phyloP scores from a whole-genome alignment of 192 early-diverging fungal species.

The Coemansia sp. region DNA sequence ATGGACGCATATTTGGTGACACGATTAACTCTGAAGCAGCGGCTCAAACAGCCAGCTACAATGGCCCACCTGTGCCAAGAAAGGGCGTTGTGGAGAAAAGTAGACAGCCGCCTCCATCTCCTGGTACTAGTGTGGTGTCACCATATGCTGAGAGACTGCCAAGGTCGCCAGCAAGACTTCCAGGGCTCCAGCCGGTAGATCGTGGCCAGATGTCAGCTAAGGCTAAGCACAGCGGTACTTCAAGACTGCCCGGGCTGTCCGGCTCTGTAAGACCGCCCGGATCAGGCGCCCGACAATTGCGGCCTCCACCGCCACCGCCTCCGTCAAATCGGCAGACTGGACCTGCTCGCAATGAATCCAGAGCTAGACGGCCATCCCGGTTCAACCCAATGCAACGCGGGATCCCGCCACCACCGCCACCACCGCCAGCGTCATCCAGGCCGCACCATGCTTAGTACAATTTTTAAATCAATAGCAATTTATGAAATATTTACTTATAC shows the following conservation, averaged over 20 bases:
- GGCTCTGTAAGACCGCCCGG: too few relatives aligned
- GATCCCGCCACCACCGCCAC: slow-evolving; percentile 13
- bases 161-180: slow-evolving; percentile 7
- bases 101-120: neutral
- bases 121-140: neutral
- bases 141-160: neutral
- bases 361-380: slow-evolving; percentile 16
- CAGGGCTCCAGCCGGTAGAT: slow-evolving; percentile 31
- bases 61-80: neutral
- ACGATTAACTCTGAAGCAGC: slow-evolving; percentile 18
- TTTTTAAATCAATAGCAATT: neutral
- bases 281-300: too few relatives aligned
- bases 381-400: slow-evolving; percentile 39
- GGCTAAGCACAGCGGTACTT: slow-evolving; percentile 21
- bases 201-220: slow-evolving; percentile 38
- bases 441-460: neutral
- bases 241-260: slow-evolving; percentile 17
- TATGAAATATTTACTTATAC: slow-evolving; percentile 7
- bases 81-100: neutral
- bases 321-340: slow-evolving; percentile 9
- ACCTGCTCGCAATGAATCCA: slow-evolving; percentile 10
- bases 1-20: slow-evolving; percentile 33
- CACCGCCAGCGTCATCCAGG: neutral
- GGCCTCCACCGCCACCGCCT: slow-evolving; percentile 5
- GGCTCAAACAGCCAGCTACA: slow-evolving; percentile 12